A percentile compares a stretch with the other conserved stretches of the same genome.
Conservation (phyloP, 2,329 filamentous ascomycete species). For the Claviceps humidiphila region DNA sequence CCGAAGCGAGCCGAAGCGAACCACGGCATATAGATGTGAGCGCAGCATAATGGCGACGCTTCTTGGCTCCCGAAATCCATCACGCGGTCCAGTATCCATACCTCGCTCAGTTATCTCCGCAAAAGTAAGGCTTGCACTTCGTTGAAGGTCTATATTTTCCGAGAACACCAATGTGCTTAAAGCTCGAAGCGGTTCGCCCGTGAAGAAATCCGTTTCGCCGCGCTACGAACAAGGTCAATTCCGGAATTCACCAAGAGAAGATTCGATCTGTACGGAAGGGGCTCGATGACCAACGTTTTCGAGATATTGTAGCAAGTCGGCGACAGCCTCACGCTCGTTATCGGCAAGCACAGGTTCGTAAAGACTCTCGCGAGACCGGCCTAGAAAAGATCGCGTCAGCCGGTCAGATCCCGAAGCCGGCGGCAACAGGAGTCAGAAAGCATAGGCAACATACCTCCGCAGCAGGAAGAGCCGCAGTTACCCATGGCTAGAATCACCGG, state of each 20-base stretch:
- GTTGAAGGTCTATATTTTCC: slow-evolving; percentile 94
- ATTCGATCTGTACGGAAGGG: not conserved
- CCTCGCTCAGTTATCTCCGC: slow-evolving; percentile 98
- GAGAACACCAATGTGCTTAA: slow-evolving; percentile 95
- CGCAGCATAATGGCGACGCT: not conserved
- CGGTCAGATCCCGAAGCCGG: slow-evolving; percentile 1
- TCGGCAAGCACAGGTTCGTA: slow-evolving; percentile 86
- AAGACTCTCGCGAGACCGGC: slow-evolving; percentile 65
- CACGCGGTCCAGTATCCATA: slow-evolving; percentile 28
- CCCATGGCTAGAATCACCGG: slow-evolving; percentile 34
- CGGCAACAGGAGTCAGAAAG: slow-evolving; percentile 3
- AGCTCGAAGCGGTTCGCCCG: slow-evolving; percentile 83
- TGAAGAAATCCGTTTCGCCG: slow-evolving; percentile 96
- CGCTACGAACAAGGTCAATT: slow-evolving; percentile 41
- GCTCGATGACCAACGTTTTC: slow-evolving; percentile 63
- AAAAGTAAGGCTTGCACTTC: slow-evolving; percentile 95
- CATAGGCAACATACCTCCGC: slow-evolving; percentile 27
- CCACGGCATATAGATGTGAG: no score
- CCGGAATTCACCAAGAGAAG: not conserved
- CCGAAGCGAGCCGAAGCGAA: no score
- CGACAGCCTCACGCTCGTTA: slow-evolving; percentile 91
- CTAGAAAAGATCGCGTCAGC: slow-evolving; percentile 29
- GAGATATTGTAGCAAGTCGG: slow-evolving; percentile 86
- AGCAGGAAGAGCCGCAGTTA: slow-evolving; percentile 47
- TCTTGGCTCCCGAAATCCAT: not conserved